These are phyloP conservation scores for Wickerhamia fluorescens DNA, from an alignment of 805 yeast species.

Conservation along the genomic window DNA sequence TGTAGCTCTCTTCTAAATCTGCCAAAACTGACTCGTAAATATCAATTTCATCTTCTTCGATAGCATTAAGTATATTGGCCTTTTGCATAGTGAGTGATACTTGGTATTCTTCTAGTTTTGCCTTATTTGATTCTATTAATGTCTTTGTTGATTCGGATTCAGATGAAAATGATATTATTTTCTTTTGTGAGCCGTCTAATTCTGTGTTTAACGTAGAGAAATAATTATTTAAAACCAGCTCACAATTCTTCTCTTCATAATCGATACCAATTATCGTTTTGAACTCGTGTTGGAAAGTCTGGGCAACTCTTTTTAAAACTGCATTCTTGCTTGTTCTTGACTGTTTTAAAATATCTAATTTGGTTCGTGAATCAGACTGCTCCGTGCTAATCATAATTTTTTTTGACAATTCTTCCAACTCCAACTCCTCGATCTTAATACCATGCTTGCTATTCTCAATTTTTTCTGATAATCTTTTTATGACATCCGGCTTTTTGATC, in stretches of 20 bases:
- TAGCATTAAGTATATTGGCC: conserved; percentile 15
- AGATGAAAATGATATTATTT: conserved; percentile 3
- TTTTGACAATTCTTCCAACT: conserved; percentile 45
- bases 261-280: conserved; percentile 8
- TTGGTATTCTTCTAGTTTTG: conserved; percentile 3
- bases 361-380: conserved; percentile 55
- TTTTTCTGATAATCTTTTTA: conserved; percentile 22
- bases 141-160: conserved; percentile 3
- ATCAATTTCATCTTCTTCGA: conserved; percentile 34
- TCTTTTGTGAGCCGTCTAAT: conserved; percentile 3
- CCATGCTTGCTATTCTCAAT: conserved; percentile 32
- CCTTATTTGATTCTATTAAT: conserved; percentile 1
- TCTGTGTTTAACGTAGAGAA: background rate
- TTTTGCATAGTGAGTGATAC: conserved; percentile 3
- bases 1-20: conserved; percentile 57
- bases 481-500: conserved; percentile 10
- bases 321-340: conserved; percentile 24
- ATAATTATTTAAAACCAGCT: conserved; percentile 5
- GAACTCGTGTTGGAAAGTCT: conserved; percentile 15
- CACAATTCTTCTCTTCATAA: conserved; percentile 10
- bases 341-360: conserved; percentile 39
- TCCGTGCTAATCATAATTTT: conserved; percentile 46
- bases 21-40: conserved; percentile 44
- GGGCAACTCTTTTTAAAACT: conserved; percentile 20
- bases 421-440: conserved; percentile 23